These are phyloP conservation scores for Catharanthus roseus DNA, from an alignment of 257 asterid species.

Conservation along the genomic window DNA sequence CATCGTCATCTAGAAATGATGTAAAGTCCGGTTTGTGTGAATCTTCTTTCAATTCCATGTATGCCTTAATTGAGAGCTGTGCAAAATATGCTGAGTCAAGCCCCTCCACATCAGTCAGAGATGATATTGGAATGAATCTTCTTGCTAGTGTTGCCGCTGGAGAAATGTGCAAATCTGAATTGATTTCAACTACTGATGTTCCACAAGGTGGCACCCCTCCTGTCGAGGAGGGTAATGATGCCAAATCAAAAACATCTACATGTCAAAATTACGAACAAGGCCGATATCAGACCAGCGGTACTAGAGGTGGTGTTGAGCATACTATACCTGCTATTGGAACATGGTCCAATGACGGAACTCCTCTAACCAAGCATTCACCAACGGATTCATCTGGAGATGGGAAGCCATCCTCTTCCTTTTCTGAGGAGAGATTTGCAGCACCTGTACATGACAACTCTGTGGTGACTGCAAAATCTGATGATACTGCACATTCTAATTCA, in stretches of 20 bases:
- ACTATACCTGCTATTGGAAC: conserved; percentile 25
- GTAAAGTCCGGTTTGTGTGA: conserved; percentile 22
- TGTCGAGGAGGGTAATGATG: conserved; percentile 37
- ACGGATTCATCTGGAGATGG: conserved; percentile 17
- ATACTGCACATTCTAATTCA: conserved; percentile 14
- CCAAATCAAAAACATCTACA: conserved; percentile 29
- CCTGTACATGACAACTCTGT: conserved; percentile 23
- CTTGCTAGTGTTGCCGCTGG: conserved; percentile 65
- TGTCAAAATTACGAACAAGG: conserved; percentile 12
- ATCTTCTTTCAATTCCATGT: conserved; percentile 51
- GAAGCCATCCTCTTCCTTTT: conserved; percentile 22
- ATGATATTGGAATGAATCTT: conserved; percentile 57
- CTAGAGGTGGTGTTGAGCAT: conserved; percentile 27
- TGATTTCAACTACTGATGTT: conserved; percentile 31
- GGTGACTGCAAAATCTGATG: conserved; percentile 28
- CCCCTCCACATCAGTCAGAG: conserved; percentile 39
- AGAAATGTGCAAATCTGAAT: conserved; percentile 45
- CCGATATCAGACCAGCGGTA: background rate
- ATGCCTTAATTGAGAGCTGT: conserved; percentile 62
- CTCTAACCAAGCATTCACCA: conserved; percentile 23
- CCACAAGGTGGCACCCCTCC: conserved; percentile 27
- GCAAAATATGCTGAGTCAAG: conserved; percentile 46
- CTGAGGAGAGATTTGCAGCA: conserved; percentile 30
- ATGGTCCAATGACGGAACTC: conserved; percentile 26
- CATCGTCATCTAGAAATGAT: conserved; percentile 21